These are phyloP conservation scores for Daldinia concentrica DNA, from an alignment of 495 filamentous ascomycete species.

Conservation along the genomic window DNA sequence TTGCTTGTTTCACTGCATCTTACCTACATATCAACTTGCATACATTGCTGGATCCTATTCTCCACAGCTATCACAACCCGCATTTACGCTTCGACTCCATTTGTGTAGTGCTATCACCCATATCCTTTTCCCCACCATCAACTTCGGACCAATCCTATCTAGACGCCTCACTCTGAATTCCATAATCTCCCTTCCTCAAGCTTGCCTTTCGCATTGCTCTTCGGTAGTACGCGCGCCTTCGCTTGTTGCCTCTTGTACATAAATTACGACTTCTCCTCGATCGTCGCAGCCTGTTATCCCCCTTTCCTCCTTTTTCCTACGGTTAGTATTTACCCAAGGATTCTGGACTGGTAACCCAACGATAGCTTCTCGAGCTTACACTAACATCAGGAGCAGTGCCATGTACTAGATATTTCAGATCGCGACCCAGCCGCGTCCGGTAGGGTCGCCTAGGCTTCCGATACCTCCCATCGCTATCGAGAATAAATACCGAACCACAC, in stretches of 20 bases:
- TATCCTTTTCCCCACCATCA: slow-evolving; percentile 26
- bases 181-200: slow-evolving; percentile 35
- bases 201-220: slow-evolving; percentile 41
- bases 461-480: slow-evolving; percentile 35
- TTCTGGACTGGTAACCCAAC: slow-evolving; percentile 36
- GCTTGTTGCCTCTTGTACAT: slow-evolving; percentile 41
- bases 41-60: slow-evolving; percentile 21
- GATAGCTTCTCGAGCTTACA: slow-evolving; percentile 30
- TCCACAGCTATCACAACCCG: slow-evolving; percentile 36
- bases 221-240: slow-evolving; percentile 35
- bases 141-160: slow-evolving; percentile 42
- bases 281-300: slow-evolving; percentile 28
- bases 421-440: slow-evolving; percentile 54
- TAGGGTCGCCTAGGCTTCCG: slow-evolving; percentile 41
- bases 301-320: slow-evolving; percentile 21
- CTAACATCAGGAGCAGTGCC: slow-evolving; percentile 51
- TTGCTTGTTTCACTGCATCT: slow-evolving; percentile 36
- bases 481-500: slow-evolving; percentile 42
- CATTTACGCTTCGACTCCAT: slow-evolving; percentile 19
- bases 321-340: slow-evolving; percentile 50
- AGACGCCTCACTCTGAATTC: slow-evolving; percentile 52
- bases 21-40: slow-evolving; percentile 17
- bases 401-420: slow-evolving; percentile 56
- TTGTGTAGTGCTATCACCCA: slow-evolving; percentile 1
- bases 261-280: slow-evolving; percentile 34